A percentile compares a stretch with the other conserved stretches of the same genome.
These are phyloP conservation scores for Fusarium clavum DNA, from an alignment of 2,329 filamentous ascomycete genomes.

Conservation along the genomic window DNA sequence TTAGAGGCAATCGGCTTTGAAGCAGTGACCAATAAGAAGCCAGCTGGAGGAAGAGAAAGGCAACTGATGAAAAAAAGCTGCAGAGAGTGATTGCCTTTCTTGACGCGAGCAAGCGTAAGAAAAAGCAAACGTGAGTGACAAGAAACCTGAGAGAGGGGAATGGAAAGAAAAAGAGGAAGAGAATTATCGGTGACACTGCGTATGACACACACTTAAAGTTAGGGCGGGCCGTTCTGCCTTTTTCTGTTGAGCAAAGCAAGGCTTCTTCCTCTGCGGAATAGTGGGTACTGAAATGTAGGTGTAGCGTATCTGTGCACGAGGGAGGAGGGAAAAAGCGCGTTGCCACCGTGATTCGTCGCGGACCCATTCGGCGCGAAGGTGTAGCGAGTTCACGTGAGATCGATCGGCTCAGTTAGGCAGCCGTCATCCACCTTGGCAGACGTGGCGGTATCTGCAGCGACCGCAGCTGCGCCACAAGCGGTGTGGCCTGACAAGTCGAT, in stretches of 20 bases:
- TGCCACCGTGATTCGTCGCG: conserved; percentile 37
- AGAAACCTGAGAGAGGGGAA: neutral
- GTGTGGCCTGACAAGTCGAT: conserved; percentile 33
- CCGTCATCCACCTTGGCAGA: conserved; percentile 29
- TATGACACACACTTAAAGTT: conserved; percentile 22
- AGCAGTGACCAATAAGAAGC: conserved; percentile 23
- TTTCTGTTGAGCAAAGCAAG: conserved; percentile 26
- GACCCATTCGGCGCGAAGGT: conserved; percentile 48
- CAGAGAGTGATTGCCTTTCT: neutral
- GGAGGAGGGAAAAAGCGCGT: conserved; percentile 33
- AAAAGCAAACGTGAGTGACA: neutral
- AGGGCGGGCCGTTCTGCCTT: conserved; percentile 29
- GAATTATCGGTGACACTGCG: conserved; percentile 37
- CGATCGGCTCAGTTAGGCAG: conserved; percentile 47
- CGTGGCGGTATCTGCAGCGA: conserved; percentile 27
- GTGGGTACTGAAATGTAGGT: conserved; percentile 24
- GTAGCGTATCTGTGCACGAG: conserved; percentile 32
- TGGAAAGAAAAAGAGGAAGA: neutral
- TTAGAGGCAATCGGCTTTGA: conserved; percentile 12
- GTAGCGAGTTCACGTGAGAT: conserved; percentile 54
- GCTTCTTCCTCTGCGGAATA: conserved; percentile 20
- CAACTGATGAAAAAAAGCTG: conserved; percentile 18
- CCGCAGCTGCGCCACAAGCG: conserved; percentile 31
- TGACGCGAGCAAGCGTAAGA: neutral
- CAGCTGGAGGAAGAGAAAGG: conserved; percentile 30